phyloP scores from a whole-genome alignment of 2,329 filamentous ascomycete genomes.

The Cercospora zeina region DNA sequence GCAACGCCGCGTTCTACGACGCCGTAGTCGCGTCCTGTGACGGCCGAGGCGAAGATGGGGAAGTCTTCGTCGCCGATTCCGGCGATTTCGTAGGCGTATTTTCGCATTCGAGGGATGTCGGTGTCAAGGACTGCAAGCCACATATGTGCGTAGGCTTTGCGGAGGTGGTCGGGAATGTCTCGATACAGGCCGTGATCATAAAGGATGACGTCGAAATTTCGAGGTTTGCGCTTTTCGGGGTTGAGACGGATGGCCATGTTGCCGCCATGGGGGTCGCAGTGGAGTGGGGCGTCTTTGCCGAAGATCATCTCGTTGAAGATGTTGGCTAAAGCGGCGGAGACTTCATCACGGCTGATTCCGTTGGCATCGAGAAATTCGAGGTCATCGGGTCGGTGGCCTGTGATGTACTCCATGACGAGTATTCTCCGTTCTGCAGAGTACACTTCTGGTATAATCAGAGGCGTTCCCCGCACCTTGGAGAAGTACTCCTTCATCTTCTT shows the following conservation, averaged over 20 bases:
- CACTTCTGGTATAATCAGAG: conserved; percentile 84
- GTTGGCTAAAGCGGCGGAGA: conserved; percentile 82
- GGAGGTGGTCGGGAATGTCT: conserved; percentile 76
- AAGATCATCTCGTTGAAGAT: conserved; percentile 99
- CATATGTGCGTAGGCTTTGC: conserved; percentile 89
- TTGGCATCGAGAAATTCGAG: conserved; percentile 81
- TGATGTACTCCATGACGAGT: conserved; percentile 90
- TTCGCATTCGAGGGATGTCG: conserved; percentile 81
- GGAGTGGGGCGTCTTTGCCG: conserved; percentile 78
- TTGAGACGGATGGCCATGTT: conserved; percentile 92
- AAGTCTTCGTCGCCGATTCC: conserved; percentile 88
- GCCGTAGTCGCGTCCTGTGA: conserved; percentile 87
- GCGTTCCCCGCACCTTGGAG: conserved; percentile 67
- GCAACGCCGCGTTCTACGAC: conserved; percentile 63
- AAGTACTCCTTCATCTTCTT: conserved; percentile 79
- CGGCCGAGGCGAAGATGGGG: conserved; percentile 90
- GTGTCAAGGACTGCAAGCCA: conserved; percentile 95
- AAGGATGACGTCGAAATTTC: conserved; percentile 90
- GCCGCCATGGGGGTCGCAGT: conserved; percentile 95
- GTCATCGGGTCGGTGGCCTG: conserved; percentile 84
- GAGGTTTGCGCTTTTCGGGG: conserved; percentile 55
- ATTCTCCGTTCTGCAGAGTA: conserved; percentile 87
- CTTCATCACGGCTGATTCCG: conserved; percentile 89
- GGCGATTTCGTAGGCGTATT: conserved; percentile 84
- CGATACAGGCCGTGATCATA: conserved; percentile 98